These are phyloP conservation scores for Sordariomycetes sp. DNA, from an alignment of 2,329 filamentous ascomycete species.

Conservation along the genomic window DNA sequence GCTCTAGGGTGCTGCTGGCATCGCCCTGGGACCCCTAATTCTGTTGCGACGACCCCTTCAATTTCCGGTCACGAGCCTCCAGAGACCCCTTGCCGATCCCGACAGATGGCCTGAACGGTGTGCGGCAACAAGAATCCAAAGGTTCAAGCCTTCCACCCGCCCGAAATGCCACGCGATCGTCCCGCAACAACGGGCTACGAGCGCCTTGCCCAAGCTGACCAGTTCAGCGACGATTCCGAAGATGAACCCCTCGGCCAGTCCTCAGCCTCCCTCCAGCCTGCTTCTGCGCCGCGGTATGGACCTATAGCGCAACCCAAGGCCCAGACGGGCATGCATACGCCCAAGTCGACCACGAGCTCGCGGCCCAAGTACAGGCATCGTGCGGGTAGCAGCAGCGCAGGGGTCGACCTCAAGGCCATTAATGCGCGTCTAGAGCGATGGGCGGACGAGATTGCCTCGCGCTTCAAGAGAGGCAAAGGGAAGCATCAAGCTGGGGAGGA, in stretches of 20 bases:
- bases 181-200: conserved; percentile 77
- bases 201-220: conserved; percentile 73
- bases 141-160: no score
- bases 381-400: conserved; percentile 65
- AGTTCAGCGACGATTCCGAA: conserved; percentile 63
- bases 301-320: conserved; percentile 52
- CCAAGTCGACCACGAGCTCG: conserved; percentile 27
- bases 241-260: conserved; percentile 47
- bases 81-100: background rate
- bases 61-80: background rate
- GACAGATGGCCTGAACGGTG: no score
- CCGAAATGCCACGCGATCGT: conserved; percentile 22
- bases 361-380: conserved; percentile 35
- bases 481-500: conserved; percentile 67
- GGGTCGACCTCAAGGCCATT: conserved; percentile 96
- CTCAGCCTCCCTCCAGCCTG: conserved; percentile 47
- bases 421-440: conserved; percentile 91
- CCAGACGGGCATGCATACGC: conserved; percentile 50
- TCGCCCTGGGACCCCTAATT: conserved; percentile 5
- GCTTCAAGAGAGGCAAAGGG: conserved; percentile 80
- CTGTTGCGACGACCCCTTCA: background rate
- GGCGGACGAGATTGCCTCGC: conserved; percentile 95
- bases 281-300: conserved; percentile 53
- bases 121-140: no score
- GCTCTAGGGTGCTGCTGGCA: conserved; percentile 6